Evolutionary conservation across 108 stramenopile species (phyloP).

Genomic region (Conticribra weissflogii): DNA sequence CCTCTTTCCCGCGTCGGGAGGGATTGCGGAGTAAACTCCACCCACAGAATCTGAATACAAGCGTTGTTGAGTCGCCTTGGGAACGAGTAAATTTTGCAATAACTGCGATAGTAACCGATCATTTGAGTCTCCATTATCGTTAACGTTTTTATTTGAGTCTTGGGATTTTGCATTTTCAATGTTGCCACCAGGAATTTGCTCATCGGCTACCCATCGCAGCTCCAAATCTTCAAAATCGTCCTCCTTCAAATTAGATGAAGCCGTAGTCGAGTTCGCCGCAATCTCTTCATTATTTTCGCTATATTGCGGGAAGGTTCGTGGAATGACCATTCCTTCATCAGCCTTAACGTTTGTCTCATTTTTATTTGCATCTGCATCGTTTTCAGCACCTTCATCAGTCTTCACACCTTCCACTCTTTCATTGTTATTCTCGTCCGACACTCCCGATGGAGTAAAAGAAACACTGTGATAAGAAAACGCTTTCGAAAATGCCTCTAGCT

Average conservation of each 20-base stretch:
- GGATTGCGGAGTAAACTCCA: background rate
- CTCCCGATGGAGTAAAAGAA: background rate
- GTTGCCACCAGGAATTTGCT: background rate
- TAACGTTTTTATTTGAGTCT: background rate
- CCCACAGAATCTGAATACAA: background rate
- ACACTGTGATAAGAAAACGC: constrained; percentile 18
- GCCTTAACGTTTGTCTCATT: too few relatives aligned
- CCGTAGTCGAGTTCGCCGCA: too few relatives aligned
- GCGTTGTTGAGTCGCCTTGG: background rate
- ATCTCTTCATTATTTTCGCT: too few relatives aligned
- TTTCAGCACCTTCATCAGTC: too few relatives aligned
- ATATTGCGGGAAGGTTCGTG: too few relatives aligned
- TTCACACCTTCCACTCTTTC: too few relatives aligned
- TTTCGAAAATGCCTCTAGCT: constrained; percentile 28
- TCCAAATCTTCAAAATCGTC: background rate
- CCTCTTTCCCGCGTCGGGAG: background rate
- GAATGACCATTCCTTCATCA: too few relatives aligned
- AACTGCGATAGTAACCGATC: background rate
- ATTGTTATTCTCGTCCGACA: too few relatives aligned
- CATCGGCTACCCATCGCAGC: background rate
- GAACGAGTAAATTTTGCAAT: too few relatives aligned
- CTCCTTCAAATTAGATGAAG: too few relatives aligned
- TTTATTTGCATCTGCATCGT: too few relatives aligned
- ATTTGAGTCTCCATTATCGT: background rate
- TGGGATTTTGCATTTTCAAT: too few relatives aligned